Conservation (phyloP, 306 rosid genomes). For the Cucurbita maxima region DNA sequence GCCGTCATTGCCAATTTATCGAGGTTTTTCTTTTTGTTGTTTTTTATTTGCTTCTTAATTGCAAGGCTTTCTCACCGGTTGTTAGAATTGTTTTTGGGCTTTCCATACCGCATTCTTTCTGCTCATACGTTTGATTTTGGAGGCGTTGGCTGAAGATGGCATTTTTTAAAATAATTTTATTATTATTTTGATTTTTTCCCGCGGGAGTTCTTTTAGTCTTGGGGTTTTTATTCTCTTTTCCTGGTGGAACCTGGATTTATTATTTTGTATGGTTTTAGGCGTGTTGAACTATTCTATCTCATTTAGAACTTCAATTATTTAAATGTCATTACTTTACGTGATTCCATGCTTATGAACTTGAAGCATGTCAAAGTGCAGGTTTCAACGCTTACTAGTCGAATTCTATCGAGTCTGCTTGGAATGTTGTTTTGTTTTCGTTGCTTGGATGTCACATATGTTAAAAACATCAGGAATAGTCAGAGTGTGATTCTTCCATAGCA, state of each 20-base stretch:
- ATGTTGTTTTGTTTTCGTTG: not conserved
- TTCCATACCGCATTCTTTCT: not conserved
- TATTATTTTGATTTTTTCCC: not conserved
- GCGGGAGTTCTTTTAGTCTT: not conserved
- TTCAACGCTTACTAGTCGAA: not conserved
- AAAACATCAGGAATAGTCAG: not conserved
- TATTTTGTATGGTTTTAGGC: not conserved
- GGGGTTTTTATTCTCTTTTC: not conserved
- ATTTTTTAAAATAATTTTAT: too few relatives aligned
- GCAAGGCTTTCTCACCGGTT: not conserved
- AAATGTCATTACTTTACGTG: not conserved
- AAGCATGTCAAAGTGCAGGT: not conserved
- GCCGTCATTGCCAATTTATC: conserved; percentile 10
- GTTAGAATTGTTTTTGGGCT: not conserved
- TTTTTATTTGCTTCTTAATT: not conserved
- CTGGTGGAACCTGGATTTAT: not conserved
- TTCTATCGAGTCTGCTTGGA: not conserved
- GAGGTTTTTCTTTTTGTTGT: not conserved
- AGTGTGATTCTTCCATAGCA: too few relatives aligned
- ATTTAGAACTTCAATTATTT: not conserved
- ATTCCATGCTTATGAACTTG: not conserved
- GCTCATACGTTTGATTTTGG: not conserved
- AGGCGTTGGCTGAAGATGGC: not conserved
- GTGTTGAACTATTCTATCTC: not conserved
- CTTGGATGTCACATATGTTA: not conserved